These are phyloP conservation scores for Vitellaria paradoxa DNA, from an alignment of 179 eudicot species.

Conservation along the genomic window DNA sequence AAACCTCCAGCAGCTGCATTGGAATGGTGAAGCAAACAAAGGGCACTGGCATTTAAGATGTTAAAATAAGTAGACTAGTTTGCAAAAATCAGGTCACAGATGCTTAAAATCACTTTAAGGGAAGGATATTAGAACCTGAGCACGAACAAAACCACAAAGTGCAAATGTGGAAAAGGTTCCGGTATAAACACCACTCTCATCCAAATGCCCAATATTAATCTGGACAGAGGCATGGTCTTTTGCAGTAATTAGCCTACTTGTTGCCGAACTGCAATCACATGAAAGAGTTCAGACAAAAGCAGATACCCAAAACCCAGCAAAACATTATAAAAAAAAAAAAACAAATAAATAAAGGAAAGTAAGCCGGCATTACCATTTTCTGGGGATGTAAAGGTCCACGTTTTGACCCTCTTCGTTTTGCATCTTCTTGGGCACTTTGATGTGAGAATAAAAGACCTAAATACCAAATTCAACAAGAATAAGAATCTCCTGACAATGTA, in stretches of 20 bases:
- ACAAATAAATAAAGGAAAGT: neutral
- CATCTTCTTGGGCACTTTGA: conserved; percentile 23
- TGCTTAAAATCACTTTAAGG: neutral
- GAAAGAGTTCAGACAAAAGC: neutral
- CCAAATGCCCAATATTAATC: conserved; percentile 48
- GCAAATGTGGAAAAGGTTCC: conserved; percentile 37
- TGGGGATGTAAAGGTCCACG: conserved; percentile 45
- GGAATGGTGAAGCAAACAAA: too few relatives aligned
- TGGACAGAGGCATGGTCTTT: conserved; percentile 51
- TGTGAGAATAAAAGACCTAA: too few relatives aligned
- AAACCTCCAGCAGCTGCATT: too few relatives aligned
- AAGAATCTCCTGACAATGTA: too few relatives aligned
- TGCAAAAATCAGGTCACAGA: neutral
- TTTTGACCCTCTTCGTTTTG: conserved; percentile 41
- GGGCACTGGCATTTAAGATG: neutral
- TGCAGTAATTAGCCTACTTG: conserved; percentile 45
- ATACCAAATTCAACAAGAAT: too few relatives aligned
- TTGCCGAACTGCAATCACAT: conserved; percentile 37
- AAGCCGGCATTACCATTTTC: conserved; percentile 34
- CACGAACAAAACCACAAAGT: conserved; percentile 41
- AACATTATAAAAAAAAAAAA: neutral
- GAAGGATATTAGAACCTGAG: conserved; percentile 31
- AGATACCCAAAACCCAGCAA: neutral
- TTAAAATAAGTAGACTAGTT: neutral
- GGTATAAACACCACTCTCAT: conserved; percentile 42